These are phyloP conservation scores for Pichia cactophila DNA, from an alignment of 1,139 yeast species.

Conservation along the genomic window DNA sequence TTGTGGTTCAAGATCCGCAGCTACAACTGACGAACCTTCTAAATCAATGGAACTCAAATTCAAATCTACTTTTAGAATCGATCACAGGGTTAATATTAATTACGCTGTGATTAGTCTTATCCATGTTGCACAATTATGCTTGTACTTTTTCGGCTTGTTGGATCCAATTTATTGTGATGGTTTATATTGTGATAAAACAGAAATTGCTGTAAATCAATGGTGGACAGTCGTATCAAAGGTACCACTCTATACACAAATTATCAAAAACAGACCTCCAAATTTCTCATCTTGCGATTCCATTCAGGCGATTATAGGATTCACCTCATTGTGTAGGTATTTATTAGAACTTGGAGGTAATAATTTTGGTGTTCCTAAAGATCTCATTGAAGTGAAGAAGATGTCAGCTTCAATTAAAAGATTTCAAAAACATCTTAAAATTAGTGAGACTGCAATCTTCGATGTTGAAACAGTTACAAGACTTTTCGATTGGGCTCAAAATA, in stretches of 20 bases:
- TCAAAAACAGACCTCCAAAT: constrained; percentile 34
- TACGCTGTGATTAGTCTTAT: constrained; percentile 75
- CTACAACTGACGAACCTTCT: constrained; percentile 59
- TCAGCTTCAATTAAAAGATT: constrained; percentile 56
- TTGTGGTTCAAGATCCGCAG: constrained; percentile 80
- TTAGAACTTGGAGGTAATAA: constrained; percentile 53
- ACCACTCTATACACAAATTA: constrained; percentile 36
- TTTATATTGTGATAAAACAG: constrained; percentile 68
- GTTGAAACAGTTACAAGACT: constrained; percentile 21
- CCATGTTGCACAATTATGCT: constrained; percentile 62
- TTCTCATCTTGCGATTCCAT: constrained; percentile 26
- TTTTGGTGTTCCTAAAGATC: constrained; percentile 79
- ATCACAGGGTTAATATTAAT: constrained; percentile 43
- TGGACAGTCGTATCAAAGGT: constrained; percentile 51
- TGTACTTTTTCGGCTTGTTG: constrained; percentile 70
- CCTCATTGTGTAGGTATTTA: constrained; percentile 59
- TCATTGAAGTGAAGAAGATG: constrained; percentile 66
- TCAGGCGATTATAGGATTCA: constrained; percentile 54
- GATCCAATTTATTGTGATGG: constrained; percentile 77
- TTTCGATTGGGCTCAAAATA: constrained; percentile 18
- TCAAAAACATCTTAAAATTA: constrained; percentile 45
- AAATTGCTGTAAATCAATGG: constrained; percentile 67
- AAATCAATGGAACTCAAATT: constrained; percentile 81
- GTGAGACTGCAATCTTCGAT: constrained; percentile 19
- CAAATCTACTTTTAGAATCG: constrained; percentile 61